Percentiles rank a stretch among this genome's conserved stretches.
Evolutionary conservation across 768 basidiomycete genomes (phyloP).

Genomic region (Panus rudis): DNA sequence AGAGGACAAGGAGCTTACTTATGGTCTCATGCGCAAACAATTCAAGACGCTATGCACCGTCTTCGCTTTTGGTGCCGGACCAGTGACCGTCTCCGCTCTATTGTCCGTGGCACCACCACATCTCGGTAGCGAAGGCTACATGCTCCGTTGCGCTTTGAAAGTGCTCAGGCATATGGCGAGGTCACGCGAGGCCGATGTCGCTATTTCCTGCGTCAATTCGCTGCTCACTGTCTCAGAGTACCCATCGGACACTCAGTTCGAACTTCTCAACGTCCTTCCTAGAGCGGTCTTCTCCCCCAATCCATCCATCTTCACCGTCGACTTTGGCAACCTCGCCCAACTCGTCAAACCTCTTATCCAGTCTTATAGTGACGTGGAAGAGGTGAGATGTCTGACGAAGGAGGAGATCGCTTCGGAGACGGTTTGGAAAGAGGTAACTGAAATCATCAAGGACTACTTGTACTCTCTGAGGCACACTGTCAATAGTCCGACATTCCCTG

Average conservation of each 20-base stretch:
- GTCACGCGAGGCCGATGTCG: too few relatives aligned
- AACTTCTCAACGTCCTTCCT: slow-evolving; percentile 42
- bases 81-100: slow-evolving; percentile 48
- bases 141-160: slow-evolving; percentile 38
- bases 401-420: slow-evolving; percentile 50
- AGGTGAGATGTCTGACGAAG: slow-evolving; percentile 49
- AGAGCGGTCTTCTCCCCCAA: slow-evolving; percentile 46
- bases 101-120: slow-evolving; percentile 35
- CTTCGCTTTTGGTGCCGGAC: slow-evolving; percentile 52
- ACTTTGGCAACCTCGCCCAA: slow-evolving; percentile 39
- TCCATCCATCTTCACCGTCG: slow-evolving; percentile 48
- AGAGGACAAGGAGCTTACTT: slow-evolving; percentile 16
- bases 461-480: slow-evolving; percentile 36
- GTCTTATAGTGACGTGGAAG: slow-evolving; percentile 43
- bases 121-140: slow-evolving; percentile 31
- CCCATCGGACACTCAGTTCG: slow-evolving; percentile 38
- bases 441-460: slow-evolving; percentile 46
- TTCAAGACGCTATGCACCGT: slow-evolving; percentile 48
- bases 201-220: too few relatives aligned
- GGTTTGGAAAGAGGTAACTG: slow-evolving; percentile 45
- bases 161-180: slow-evolving; percentile 51
- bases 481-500: slow-evolving; percentile 42
- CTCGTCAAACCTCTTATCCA: slow-evolving; percentile 48
- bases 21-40: slow-evolving; percentile 22
- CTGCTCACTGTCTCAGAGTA: too few relatives aligned